These are phyloP conservation scores for Ammopiptanthus mongolicus DNA, from an alignment of 306 rosid genomes.

Conservation along the genomic window DNA sequence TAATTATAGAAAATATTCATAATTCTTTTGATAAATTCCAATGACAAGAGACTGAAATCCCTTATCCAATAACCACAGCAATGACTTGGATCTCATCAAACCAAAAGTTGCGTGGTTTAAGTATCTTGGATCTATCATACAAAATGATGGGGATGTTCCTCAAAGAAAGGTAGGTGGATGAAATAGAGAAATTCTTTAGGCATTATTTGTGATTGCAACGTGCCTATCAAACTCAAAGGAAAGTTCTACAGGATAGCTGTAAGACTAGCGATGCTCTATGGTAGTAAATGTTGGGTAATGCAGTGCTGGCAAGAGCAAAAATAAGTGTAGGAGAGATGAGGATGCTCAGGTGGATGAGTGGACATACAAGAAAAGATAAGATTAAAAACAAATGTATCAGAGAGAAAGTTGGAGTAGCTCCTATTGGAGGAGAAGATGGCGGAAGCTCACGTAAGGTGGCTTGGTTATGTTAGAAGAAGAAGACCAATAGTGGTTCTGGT, in stretches of 20 bases:
- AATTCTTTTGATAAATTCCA: constrained; percentile 7
- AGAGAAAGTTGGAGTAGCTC: not conserved
- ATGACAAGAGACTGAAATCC: not conserved
- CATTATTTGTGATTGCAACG: not conserved
- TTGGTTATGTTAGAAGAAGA: not conserved
- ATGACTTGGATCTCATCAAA: not conserved
- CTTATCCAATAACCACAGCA: not conserved
- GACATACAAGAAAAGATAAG: not conserved
- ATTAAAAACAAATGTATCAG: not conserved
- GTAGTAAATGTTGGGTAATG: not conserved
- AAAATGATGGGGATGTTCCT: not conserved
- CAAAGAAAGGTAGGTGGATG: not conserved
- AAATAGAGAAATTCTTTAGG: not conserved
- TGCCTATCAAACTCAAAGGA: not conserved
- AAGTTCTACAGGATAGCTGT: not conserved
- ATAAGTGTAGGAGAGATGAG: not conserved
- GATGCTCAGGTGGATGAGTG: too few species aligned
- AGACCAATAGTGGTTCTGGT: not conserved
- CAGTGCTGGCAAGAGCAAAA: not conserved
- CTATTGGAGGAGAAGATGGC: not conserved
- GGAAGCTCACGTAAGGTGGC: not conserved
- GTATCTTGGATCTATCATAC: not conserved
- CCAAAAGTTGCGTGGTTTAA: too few species aligned
- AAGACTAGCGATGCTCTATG: not conserved
- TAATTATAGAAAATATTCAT: not conserved